Evolutionary conservation across 768 basidiomycete species (phyloP).

Genomic region (Dentipellis sp.): DNA sequence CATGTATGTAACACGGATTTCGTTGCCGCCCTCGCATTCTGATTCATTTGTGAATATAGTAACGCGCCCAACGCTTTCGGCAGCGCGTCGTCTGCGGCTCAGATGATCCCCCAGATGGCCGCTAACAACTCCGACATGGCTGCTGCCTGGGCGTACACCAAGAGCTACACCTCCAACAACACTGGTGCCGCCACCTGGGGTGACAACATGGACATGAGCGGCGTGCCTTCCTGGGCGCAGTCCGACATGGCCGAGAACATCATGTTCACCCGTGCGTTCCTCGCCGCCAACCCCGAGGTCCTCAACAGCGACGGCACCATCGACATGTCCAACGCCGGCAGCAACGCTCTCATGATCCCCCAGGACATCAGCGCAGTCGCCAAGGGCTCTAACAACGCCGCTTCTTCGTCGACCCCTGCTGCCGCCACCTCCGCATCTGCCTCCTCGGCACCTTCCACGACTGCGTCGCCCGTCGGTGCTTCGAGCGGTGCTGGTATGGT

Average conservation of each 20-base stretch:
- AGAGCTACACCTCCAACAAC: slow-evolving; percentile 39
- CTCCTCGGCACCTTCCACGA: slow-evolving; percentile 12
- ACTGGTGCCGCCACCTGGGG: slow-evolving; percentile 49
- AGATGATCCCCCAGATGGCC: slow-evolving; percentile 38
- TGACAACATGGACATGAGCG: slow-evolving; percentile 45
- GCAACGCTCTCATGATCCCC: slow-evolving; percentile 50
- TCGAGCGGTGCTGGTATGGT: slow-evolving; percentile 37
- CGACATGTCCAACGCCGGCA: slow-evolving; percentile 33
- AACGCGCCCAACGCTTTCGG: slow-evolving; percentile 47
- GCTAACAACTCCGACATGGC: slow-evolving; percentile 39
- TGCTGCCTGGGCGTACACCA: slow-evolving; percentile 45
- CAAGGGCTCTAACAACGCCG: slow-evolving; percentile 16
- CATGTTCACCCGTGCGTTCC: slow-evolving; percentile 33
- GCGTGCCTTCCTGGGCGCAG: slow-evolving; percentile 48
- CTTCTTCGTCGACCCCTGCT: slow-evolving; percentile 19
- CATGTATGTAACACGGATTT: slow-evolving; percentile 22
- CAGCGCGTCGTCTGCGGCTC: slow-evolving; percentile 37
- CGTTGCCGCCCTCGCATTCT: not conserved
- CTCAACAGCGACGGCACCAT: slow-evolving; percentile 41
- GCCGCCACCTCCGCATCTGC: slow-evolving; percentile 10
- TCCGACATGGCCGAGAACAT: slow-evolving; percentile 47
- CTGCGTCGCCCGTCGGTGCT: slow-evolving; percentile 14
- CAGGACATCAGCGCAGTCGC: slow-evolving; percentile 42
- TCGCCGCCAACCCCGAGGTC: slow-evolving; percentile 43
- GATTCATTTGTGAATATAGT: not conserved